These are phyloP conservation scores for Neurospora sp. DNA, from an alignment of 495 filamentous ascomycete species.

Conservation along the genomic window DNA sequence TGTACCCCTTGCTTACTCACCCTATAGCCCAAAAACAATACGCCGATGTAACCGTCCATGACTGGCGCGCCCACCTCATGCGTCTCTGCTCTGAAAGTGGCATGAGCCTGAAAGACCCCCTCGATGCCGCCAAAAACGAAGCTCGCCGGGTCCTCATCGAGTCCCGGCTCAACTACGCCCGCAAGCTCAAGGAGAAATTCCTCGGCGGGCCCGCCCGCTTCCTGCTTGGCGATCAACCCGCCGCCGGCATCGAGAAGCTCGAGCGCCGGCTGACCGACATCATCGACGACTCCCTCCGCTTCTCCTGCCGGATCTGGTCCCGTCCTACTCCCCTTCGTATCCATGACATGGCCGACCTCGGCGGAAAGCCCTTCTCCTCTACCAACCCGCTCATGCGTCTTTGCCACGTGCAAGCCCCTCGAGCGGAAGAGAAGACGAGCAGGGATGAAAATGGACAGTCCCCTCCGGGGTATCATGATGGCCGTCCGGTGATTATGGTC, in stretches of 20 bases:
- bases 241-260: slow-evolving; percentile 7
- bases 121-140: not conserved
- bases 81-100: slow-evolving; percentile 4
- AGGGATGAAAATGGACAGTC: no score
- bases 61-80: slow-evolving; percentile 9
- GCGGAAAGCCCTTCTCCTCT: not conserved
- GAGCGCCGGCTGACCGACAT: slow-evolving; percentile 1
- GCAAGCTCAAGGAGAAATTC: slow-evolving; percentile 11
- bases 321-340: not conserved
- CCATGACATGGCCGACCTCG: not conserved
- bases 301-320: slow-evolving; percentile 15
- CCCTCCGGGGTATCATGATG: not conserved
- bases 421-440: not conserved
- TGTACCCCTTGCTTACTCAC: not conserved
- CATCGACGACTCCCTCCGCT: slow-evolving; percentile 9
- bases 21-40: slow-evolving; percentile 3
- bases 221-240: slow-evolving; percentile 5
- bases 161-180: slow-evolving; percentile 2
- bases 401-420: slow-evolving; percentile 1
- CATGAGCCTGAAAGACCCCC: not conserved
- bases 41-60: not conserved
- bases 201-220: slow-evolving; percentile 10
- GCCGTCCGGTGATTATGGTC: slow-evolving; percentile 7
- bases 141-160: slow-evolving; percentile 1
- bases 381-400: slow-evolving; percentile 4